Conservation (phyloP, 768 basidiomycete species). For the Tephrocybe sp. region DNA sequence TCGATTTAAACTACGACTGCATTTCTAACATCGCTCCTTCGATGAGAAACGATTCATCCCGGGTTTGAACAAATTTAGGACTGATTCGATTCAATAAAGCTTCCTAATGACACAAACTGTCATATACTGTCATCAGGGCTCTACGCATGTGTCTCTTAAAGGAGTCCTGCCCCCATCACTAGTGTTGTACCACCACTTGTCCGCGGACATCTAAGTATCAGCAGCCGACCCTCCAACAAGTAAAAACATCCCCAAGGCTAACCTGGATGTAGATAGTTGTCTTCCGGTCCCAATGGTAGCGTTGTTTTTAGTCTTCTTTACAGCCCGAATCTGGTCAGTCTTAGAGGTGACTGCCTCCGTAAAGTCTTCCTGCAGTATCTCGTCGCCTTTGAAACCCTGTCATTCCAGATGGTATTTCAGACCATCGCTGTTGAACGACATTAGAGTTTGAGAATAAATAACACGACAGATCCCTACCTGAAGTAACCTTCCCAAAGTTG, state of each 20-base stretch:
- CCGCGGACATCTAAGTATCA: neutral
- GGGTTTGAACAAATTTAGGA: too few species aligned
- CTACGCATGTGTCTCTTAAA: too few species aligned
- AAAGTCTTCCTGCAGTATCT: slow-evolving; percentile 42
- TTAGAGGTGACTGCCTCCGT: slow-evolving; percentile 32
- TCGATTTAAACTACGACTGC: too few species aligned
- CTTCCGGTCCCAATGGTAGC: slow-evolving; percentile 31
- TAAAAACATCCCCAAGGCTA: neutral
- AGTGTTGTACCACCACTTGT: neutral
- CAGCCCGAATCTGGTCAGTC: slow-evolving; percentile 37
- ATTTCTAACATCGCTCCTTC: too few species aligned
- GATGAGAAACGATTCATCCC: too few species aligned
- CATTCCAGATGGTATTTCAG: slow-evolving; percentile 28
- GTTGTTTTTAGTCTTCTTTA: slow-evolving; percentile 27
- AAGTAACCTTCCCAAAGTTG: slow-evolving; percentile 29
- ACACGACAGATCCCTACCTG: slow-evolving; percentile 13
- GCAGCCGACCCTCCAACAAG: too few species aligned
- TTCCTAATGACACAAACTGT: too few species aligned
- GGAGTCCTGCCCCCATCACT: neutral
- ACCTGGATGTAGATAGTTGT: slow-evolving; percentile 37
- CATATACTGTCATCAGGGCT: too few species aligned
- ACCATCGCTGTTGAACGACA: slow-evolving; percentile 23
- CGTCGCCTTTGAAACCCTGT: slow-evolving; percentile 38
- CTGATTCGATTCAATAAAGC: too few species aligned
- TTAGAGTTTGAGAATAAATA: neutral